Evolutionary conservation across 2,329 filamentous ascomycete genomes (phyloP).

Genomic region (Penicillium brasilianum): DNA sequence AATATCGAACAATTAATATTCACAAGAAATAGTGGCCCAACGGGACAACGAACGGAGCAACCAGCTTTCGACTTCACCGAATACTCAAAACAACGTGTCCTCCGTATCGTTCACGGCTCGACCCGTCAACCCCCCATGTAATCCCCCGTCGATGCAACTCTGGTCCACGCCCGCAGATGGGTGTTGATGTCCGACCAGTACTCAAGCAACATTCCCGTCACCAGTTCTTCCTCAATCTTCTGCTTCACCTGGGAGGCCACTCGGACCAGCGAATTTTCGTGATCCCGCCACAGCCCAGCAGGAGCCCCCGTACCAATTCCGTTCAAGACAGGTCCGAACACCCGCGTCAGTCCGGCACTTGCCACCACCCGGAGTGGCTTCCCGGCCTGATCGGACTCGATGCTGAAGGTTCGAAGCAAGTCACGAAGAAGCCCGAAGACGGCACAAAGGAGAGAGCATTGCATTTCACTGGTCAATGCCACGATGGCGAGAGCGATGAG

Average conservation of each 20-base stretch:
- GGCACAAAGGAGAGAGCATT: conserved; percentile 48
- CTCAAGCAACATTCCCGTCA: conserved; percentile 41
- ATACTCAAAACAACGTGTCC: too few relatives aligned
- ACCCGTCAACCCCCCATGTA: too few relatives aligned
- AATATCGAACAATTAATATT: background rate
- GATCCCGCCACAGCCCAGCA: conserved; percentile 5
- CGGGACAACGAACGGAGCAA: background rate
- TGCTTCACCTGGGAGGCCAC: conserved; percentile 23
- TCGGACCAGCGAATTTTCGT: conserved; percentile 15
- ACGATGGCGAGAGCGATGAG: conserved; percentile 46
- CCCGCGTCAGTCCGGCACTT: conserved; percentile 36
- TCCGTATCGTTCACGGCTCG: too few relatives aligned
- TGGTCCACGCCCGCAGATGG: conserved; percentile 31
- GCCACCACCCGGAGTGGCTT: conserved; percentile 27
- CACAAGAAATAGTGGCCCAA: background rate
- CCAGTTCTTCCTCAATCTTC: conserved; percentile 36
- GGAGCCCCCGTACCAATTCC: conserved; percentile 9
- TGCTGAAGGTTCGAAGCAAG: conserved; percentile 32
- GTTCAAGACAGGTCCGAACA: conserved; percentile 43
- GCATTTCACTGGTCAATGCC: conserved; percentile 44
- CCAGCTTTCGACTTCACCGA: background rate
- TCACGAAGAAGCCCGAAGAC: conserved; percentile 46
- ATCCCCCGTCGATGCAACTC: background rate
- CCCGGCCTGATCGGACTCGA: conserved; percentile 26
- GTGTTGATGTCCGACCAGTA: conserved; percentile 44